Conservation (phyloP, 208 protist species). For the Leishmania gerbilli region DNA sequence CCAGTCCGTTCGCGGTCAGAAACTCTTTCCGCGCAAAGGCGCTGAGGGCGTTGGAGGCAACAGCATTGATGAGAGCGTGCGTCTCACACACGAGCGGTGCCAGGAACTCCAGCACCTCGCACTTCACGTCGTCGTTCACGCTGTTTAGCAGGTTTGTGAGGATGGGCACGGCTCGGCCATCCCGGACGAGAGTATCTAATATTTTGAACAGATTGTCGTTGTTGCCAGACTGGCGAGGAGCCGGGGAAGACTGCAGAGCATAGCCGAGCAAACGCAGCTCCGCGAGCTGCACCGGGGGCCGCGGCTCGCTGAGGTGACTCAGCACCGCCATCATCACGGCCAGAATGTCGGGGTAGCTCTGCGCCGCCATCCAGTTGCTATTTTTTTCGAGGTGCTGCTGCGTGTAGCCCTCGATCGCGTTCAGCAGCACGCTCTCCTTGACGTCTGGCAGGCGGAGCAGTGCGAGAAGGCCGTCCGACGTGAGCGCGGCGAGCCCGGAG, state of each 20-base stretch:
- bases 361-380: slow-evolving; percentile 37
- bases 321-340: slow-evolving; percentile 57
- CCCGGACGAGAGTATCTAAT: slow-evolving; percentile 50
- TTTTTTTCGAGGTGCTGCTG: slow-evolving; percentile 48
- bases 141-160: slow-evolving; percentile 79
- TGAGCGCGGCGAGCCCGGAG: slow-evolving; percentile 24
- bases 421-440: slow-evolving; percentile 73
- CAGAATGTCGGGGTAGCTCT: slow-evolving; percentile 44
- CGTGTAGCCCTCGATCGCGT: slow-evolving; percentile 75
- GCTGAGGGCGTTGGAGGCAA: slow-evolving; percentile 26
- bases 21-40: slow-evolving; percentile 61
- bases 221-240: slow-evolving; percentile 17
- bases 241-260: slow-evolving; percentile 55
- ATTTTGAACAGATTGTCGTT: slow-evolving; percentile 44
- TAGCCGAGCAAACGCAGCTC: slow-evolving; percentile 70
- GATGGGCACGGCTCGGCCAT: slow-evolving; percentile 47
- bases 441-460: slow-evolving; percentile 80
- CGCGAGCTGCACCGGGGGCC: slow-evolving; percentile 77
- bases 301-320: slow-evolving; percentile 66
- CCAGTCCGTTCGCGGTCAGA: slow-evolving; percentile 63
- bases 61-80: slow-evolving; percentile 34
- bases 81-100: slow-evolving; percentile 66
- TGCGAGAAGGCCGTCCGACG: slow-evolving; percentile 50
- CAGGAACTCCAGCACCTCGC: slow-evolving; percentile 80
- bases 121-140: slow-evolving; percentile 93